Conservation (phyloP, 179 eudicot species). For the Drosera spatulata region DNA sequence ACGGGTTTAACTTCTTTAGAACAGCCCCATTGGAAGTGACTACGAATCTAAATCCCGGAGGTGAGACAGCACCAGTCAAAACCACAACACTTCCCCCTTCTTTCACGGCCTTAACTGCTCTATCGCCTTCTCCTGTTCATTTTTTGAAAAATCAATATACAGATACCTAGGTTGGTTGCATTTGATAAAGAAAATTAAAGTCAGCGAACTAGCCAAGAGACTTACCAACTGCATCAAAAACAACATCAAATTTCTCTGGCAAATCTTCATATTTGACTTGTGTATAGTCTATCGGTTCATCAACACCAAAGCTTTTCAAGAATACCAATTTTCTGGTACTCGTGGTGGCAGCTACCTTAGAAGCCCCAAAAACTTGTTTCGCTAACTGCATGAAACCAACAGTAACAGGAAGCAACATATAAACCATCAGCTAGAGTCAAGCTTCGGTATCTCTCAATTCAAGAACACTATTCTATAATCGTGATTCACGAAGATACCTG, state of each 20-base stretch:
- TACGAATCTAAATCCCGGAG: neutral
- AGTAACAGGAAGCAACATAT: neutral
- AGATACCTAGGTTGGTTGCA: neutral
- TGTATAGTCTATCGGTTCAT: conserved; percentile 35
- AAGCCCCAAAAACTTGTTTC: conserved; percentile 24
- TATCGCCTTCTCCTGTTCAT: neutral
- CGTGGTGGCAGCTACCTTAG: conserved; percentile 31
- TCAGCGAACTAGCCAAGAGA: neutral
- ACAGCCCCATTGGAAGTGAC: conserved; percentile 30
- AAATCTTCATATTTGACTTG: conserved; percentile 27
- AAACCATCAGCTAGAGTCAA: too few relatives aligned
- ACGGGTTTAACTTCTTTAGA: conserved; percentile 24
- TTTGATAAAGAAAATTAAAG: neutral
- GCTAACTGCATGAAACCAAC: conserved; percentile 21
- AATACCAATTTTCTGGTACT: conserved; percentile 36
- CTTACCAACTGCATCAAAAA: conserved; percentile 46
- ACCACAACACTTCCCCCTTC: neutral
- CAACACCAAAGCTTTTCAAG: conserved; percentile 43
- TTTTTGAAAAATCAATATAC: too few relatives aligned
- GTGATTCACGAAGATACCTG: conserved; percentile 37
- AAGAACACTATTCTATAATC: too few relatives aligned
- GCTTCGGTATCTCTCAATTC: too few relatives aligned
- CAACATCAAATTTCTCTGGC: conserved; percentile 30
- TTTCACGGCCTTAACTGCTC: too few relatives aligned
- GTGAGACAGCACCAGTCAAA: neutral